These are phyloP conservation scores for Acacia confusa DNA, from an alignment of 306 rosid genomes.

Conservation along the genomic window DNA sequence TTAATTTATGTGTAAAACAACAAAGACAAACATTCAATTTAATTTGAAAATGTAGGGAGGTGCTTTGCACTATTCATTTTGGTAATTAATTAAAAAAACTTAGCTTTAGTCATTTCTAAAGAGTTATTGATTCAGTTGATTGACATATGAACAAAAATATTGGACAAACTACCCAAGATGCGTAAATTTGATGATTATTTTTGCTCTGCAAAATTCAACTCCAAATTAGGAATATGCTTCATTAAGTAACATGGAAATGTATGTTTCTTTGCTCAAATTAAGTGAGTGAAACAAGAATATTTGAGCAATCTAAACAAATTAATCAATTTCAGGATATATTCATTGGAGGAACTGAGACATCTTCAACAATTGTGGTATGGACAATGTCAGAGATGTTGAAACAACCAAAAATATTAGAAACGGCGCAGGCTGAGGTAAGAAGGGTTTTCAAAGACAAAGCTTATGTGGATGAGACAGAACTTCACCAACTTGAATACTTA, in stretches of 20 bases:
- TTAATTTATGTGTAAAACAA: too few species aligned
- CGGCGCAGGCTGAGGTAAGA: constrained; percentile 21
- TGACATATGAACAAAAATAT: too few species aligned
- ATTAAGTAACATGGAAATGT: background rate
- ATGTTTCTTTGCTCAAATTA: background rate
- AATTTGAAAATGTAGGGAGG: too few species aligned
- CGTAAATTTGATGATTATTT: background rate
- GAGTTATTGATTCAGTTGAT: background rate
- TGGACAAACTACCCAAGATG: background rate
- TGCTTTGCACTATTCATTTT: too few species aligned
- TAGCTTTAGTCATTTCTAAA: too few species aligned
- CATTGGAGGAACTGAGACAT: constrained; percentile 15
- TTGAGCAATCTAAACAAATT: background rate
- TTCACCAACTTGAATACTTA: background rate
- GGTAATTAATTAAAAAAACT: too few species aligned
- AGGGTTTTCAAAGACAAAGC: background rate
- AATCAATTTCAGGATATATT: constrained; percentile 14
- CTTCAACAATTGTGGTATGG: constrained; percentile 20
- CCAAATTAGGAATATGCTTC: background rate
- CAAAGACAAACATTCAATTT: too few species aligned
- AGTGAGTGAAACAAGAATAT: background rate
- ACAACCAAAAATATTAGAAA: background rate
- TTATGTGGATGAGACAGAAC: background rate
- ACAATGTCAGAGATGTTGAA: constrained; percentile 25
- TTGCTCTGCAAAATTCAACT: background rate